Percentiles rank a stretch among this genome's conserved stretches.
Evolutionary conservation across 164 flowering plant genomes (phyloP).

Genomic region (Liriodendron chinense): DNA sequence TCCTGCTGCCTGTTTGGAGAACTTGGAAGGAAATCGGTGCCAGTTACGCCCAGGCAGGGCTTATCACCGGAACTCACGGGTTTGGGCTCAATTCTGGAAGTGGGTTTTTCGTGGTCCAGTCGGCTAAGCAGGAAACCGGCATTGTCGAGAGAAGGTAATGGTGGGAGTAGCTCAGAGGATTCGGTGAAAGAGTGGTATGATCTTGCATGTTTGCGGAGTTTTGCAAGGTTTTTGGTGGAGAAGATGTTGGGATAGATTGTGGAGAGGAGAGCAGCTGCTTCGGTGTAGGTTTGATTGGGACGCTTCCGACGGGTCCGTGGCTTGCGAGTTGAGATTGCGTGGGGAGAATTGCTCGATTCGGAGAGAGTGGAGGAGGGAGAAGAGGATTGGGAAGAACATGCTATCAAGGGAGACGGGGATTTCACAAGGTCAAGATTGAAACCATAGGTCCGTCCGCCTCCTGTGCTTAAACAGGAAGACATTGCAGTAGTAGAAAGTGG

Average conservation of each 20-base stretch:
- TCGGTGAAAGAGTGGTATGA: conserved; percentile 28
- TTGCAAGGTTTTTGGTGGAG: conserved; percentile 48
- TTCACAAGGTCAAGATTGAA: conserved; percentile 64
- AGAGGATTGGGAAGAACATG: conserved; percentile 48
- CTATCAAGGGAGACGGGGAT: conserved; percentile 38
- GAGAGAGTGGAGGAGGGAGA: conserved; percentile 80
- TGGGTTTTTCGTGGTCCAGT: conserved; percentile 29
- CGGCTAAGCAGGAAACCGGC: conserved; percentile 43
- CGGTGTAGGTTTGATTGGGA: conserved; percentile 85
- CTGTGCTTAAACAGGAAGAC: conserved; percentile 63
- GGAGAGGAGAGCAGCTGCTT: conserved; percentile 82
- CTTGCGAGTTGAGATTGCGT: conserved; percentile 64
- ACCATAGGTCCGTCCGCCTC: conserved; percentile 62
- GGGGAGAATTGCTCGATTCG: conserved; percentile 63
- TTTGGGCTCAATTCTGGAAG: conserved; percentile 23
- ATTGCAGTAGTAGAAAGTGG: conserved; percentile 12
- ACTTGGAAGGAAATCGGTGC: conserved; percentile 24
- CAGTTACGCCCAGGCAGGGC: conserved; percentile 28
- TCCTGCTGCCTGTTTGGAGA: conserved; percentile 16
- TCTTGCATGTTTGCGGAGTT: conserved; percentile 39
- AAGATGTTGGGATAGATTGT: conserved; percentile 78
- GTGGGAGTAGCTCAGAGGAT: conserved; percentile 52
- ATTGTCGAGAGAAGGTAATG: conserved; percentile 40
- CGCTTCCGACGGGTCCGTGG: conserved; percentile 78
- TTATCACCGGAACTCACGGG: conserved; percentile 23